phyloP scores from a whole-genome alignment of 1,284 basidiomycete species.

The Marasmius fiardii region DNA sequence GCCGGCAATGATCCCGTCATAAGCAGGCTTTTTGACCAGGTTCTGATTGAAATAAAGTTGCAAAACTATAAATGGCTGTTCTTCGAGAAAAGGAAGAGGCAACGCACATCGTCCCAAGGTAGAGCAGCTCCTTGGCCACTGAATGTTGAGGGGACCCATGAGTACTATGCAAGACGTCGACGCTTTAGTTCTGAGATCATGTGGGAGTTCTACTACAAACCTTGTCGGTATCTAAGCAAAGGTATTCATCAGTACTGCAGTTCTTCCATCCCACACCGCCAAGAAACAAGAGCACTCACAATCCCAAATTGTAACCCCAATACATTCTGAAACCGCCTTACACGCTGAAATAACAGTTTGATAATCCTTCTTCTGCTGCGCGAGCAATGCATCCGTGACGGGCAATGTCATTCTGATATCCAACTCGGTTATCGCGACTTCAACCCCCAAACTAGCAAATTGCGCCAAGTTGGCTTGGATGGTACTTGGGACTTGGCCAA shows the following conservation, averaged over 20 bases:
- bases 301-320: constrained; percentile 55
- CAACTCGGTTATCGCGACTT: constrained; percentile 58
- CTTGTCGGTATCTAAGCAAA: constrained; percentile 14
- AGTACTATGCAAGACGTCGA: constrained; percentile 30
- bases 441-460: constrained; percentile 50
- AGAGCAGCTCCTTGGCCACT: constrained; percentile 45
- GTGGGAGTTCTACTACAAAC: constrained; percentile 1
- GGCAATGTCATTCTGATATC: constrained; percentile 58
- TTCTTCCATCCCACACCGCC: too few species aligned
- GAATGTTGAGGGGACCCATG: constrained; percentile 49
- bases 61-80: neutral
- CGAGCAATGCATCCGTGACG: constrained; percentile 40
- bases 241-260: neutral
- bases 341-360: constrained; percentile 51
- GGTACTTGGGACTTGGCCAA: constrained; percentile 43
- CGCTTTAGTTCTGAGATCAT: neutral
- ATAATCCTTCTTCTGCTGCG: constrained; percentile 55
- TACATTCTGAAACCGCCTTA: constrained; percentile 42
- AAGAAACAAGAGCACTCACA: constrained; percentile 15
- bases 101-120: constrained; percentile 44
- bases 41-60: constrained; percentile 21
- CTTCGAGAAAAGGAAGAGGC: too few species aligned
- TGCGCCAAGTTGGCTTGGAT: constrained; percentile 42
- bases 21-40: constrained; percentile 36
- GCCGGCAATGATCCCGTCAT: constrained; percentile 36